Evolutionary conservation across 805 yeast genomes (phyloP), one percentile per base, ranked within the genome.

Genomic region (Candida glaebosa): DNA sequence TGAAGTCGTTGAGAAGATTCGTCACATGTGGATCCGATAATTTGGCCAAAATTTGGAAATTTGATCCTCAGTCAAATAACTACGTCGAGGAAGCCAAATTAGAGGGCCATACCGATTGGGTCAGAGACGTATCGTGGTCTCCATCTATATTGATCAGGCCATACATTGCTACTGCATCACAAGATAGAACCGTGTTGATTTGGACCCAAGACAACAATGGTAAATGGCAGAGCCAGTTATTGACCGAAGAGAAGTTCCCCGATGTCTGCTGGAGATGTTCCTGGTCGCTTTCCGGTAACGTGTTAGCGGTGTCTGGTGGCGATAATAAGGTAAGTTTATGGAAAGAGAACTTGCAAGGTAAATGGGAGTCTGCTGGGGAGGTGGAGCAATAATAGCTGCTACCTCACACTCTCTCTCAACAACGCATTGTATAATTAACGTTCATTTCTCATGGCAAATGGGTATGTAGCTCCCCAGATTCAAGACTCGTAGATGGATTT

Each of bases 221-320:
- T 3, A 73, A 74, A 49, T 93, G 99, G 99, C 82, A 83, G 60
- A 85, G 85, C 60, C 83, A 81, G 56, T 68, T 78, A 31, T 74
- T 93, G 57, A 80, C 82, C 38, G 74, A 76, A 15, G 95, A 87
- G 31, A 83, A 81, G 60, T 93, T 93, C 76, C 93, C 96, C 12
- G 99, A 93, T 61, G 97, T 90, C 19, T 87, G 95, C 53, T 93
- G 99, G 99, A 82, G 97, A 63, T 96, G 95, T 37, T 83, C 95
- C 52, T 93, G 99, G 99, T 88, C 97, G 9, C 73, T 90, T 52
- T 84, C 95, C 36, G 99, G 99, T 40, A 93, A 93, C 61, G 82
- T 93, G 22, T 76, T 93, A 53, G 99, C 99, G 4, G 85, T 93
- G 33, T 81, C 93, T 37, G 96, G 97, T 37, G 98, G 98, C 41